A percentile compares a stretch with the other conserved stretches of the same genome.
Conservation (phyloP, 1,284 basidiomycete species). For the Puccinia hordei region DNA sequence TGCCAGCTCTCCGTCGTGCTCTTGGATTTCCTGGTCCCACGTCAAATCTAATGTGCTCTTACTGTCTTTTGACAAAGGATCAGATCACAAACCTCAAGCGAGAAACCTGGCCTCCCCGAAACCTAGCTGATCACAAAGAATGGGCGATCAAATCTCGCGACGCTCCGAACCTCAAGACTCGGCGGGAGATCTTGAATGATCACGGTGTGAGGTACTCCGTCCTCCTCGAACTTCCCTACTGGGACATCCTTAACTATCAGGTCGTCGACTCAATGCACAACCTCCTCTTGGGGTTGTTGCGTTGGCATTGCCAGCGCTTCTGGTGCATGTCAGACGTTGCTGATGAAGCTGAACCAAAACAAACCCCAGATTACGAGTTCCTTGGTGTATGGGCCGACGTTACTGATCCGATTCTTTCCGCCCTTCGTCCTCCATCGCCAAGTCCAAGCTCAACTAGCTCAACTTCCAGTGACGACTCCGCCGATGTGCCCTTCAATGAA, state of each 20-base stretch:
- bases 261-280: slow-evolving; percentile 48
- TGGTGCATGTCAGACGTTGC: slow-evolving; percentile 32
- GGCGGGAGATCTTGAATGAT: slow-evolving; percentile 3
- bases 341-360: slow-evolving; percentile 37
- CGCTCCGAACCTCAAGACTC: neutral
- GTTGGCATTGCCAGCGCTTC: slow-evolving; percentile 32
- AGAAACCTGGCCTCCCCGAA: slow-evolving; percentile 24
- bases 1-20: slow-evolving; percentile 50
- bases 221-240: slow-evolving; percentile 40
- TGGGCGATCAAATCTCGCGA: slow-evolving; percentile 34
- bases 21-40: slow-evolving; percentile 45
- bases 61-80: slow-evolving; percentile 33
- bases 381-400: neutral
- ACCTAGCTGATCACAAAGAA: neutral
- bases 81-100: slow-evolving; percentile 34
- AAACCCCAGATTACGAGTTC: neutral
- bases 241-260: slow-evolving; percentile 40
- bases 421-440: neutral
- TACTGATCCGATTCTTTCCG: neutral
- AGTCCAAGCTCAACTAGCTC: slow-evolving; percentile 1
- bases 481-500: neutral
- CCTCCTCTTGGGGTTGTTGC: slow-evolving; percentile 20
- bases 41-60: slow-evolving; percentile 50
- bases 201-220: slow-evolving; percentile 39
- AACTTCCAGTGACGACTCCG: neutral